Base-by-base conservation (phyloP, 1,284 basidiomycete species). In the Moniliophthora roreri region DNA sequence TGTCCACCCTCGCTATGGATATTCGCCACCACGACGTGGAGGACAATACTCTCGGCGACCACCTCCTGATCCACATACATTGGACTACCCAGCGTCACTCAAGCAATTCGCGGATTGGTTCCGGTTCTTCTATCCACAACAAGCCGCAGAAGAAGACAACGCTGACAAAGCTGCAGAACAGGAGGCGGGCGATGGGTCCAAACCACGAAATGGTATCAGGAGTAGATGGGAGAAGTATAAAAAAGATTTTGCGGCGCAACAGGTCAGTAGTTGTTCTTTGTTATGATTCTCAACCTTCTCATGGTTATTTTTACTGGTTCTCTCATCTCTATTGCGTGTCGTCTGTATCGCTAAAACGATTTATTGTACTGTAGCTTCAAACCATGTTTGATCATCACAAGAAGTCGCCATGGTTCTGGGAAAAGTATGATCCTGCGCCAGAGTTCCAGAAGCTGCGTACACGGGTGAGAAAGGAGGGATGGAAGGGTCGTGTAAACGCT, bases 51-150 rank as follows among this genome's bases (percentile, higher is more conserved):
- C 78, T 23, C 70, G 78, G 44, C 60, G 77, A 1, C 76, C 84
- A 1, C 89, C 89, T 18, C 80, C 81, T 4, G 91, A 95, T 63
- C 93, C 93, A 15, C 88, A 91, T 57, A 85, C 84, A 1, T 81
- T 93, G 56, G 91, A 94, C 59, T 88, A 89, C 60, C 85, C 90
- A 35, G 86, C 91, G 4, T 81, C 85, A 1, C 72, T 94, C 68
- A 91, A 91, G 66, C 87, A 91, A 63, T 95, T 89, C 63, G 89
- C 90, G 1, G 93, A 95, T 60, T 95, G 93, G 93, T 95, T 94
- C 70, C 81, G 91, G 32, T 87, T 79, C 61, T 85, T 76, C 56
- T 89, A 87, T 63, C 89, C 93, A 6, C 83, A 89, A 56, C 80
- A 87, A 65, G 85, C 90, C 46, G 73, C 75, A 15, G 89, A 91